These are phyloP conservation scores for Eurotiales sp. DNA, from an alignment of 2,329 filamentous ascomycete genomes.

Conservation along the genomic window DNA sequence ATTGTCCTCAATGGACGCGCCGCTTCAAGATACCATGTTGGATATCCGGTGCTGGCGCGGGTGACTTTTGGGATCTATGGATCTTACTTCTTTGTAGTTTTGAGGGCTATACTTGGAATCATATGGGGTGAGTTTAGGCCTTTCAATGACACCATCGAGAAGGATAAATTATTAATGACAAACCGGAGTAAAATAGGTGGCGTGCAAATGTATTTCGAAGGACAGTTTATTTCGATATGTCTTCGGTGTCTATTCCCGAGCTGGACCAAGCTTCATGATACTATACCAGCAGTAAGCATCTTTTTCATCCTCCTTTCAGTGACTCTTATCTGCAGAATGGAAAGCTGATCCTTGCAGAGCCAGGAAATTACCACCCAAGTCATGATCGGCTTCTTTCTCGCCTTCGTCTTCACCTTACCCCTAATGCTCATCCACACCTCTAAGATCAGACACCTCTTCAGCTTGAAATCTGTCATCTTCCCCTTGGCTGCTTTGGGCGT, in stretches of 20 bases:
- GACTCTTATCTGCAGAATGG: too few relatives aligned
- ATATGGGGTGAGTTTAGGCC: constrained; percentile 18
- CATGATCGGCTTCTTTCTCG: constrained; percentile 24
- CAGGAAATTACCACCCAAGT: constrained; percentile 24
- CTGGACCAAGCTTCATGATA: constrained; percentile 23
- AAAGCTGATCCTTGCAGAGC: too few relatives aligned
- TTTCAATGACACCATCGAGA: too few relatives aligned
- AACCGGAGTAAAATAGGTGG: constrained; percentile 14
- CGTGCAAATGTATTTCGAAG: constrained; percentile 21
- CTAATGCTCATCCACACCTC: constrained; percentile 34
- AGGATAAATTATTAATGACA: neutral
- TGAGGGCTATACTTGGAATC: constrained; percentile 18
- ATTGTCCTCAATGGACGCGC: constrained; percentile 21
- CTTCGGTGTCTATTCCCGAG: constrained; percentile 24
- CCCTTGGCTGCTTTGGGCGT: constrained; percentile 35
- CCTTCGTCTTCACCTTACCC: constrained; percentile 23
- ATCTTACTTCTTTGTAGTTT: constrained; percentile 19
- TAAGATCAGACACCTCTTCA: constrained; percentile 35
- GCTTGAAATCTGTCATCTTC: constrained; percentile 34
- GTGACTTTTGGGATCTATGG: constrained; percentile 20
- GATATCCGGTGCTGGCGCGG: constrained; percentile 19
- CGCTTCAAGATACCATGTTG: constrained; percentile 19
- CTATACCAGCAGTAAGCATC: constrained; percentile 20
- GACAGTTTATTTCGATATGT: constrained; percentile 25
- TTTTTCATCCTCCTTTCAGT: neutral